Conservation (phyloP, 2,329 filamentous ascomycete species). For the Fusarium xyrophilum region DNA sequence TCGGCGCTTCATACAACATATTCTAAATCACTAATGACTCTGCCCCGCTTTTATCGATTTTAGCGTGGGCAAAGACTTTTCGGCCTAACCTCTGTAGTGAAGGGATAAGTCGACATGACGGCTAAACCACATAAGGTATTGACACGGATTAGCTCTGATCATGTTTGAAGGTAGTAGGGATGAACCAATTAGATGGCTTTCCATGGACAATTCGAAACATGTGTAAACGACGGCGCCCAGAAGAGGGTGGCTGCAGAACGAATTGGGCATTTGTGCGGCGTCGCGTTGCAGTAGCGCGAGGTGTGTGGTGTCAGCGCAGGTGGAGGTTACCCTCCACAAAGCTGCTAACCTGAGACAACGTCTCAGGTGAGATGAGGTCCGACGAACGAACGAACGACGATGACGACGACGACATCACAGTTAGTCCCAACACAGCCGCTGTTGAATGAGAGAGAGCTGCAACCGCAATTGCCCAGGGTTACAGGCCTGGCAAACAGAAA, state of each 20-base stretch:
- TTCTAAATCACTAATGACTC: no score
- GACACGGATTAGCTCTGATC: constrained; percentile 26
- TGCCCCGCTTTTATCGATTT: no score
- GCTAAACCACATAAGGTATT: constrained; percentile 23
- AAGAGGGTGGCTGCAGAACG: constrained; percentile 29
- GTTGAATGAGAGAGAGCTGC: not conserved
- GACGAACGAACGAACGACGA: constrained; percentile 25
- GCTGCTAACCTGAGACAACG: constrained; percentile 45
- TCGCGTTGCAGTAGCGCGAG: constrained; percentile 24
- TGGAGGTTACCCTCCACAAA: constrained; percentile 34
- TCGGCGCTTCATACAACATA: no score
- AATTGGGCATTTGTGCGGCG: constrained; percentile 23
- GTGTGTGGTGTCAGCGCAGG: constrained; percentile 34
- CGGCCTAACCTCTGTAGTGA: not conserved
- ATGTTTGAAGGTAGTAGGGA: constrained; percentile 23
- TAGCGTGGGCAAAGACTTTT: no score
- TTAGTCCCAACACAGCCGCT: not conserved
- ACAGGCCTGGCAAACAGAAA: constrained; percentile 1
- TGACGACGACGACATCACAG: constrained; percentile 3
- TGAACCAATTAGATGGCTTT: constrained; percentile 20
- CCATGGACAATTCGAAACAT: constrained; percentile 31
- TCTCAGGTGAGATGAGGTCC: constrained; percentile 46
- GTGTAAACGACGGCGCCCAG: constrained; percentile 35
- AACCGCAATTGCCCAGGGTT: not conserved
- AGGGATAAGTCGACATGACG: constrained; percentile 5